These are phyloP conservation scores for Mycothermus thermophilus DNA, from an alignment of 495 filamentous ascomycete genomes.

Conservation along the genomic window DNA sequence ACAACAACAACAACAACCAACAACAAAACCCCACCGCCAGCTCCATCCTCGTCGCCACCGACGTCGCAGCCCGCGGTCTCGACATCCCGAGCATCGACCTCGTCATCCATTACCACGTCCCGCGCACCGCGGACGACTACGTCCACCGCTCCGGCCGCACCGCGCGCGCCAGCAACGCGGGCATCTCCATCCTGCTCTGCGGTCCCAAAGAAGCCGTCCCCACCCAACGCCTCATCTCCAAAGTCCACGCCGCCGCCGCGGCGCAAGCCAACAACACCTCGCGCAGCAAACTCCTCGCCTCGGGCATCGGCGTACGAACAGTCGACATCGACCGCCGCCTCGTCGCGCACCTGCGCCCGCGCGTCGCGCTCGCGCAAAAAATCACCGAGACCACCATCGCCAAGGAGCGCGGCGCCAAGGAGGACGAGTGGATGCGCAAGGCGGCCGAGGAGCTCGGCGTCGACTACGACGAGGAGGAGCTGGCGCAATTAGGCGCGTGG, in stretches of 20 bases:
- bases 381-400: constrained; percentile 71
- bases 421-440: constrained; percentile 68
- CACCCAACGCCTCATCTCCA: constrained; percentile 68
- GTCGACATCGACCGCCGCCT: constrained; percentile 74
- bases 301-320: constrained; percentile 43
- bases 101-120: constrained; percentile 89
- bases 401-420: constrained; percentile 70
- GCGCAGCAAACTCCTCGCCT: constrained; percentile 36
- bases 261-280: constrained; percentile 12
- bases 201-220: constrained; percentile 80
- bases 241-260: constrained; percentile 52
- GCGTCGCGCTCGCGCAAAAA: constrained; percentile 62
- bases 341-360: constrained; percentile 56
- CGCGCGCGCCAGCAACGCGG: constrained; percentile 63
- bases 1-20: no score
- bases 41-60: constrained; percentile 74
- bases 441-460: constrained; percentile 91
- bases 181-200: constrained; percentile 75
- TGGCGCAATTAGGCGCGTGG: constrained; percentile 46
- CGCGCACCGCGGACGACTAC: constrained; percentile 80
- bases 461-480: constrained; percentile 81
- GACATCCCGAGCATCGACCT: constrained; percentile 82
- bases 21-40: constrained; percentile 23
- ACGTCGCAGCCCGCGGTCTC: constrained; percentile 91
- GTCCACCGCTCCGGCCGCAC: constrained; percentile 94